Conservation (phyloP, 2,329 filamentous ascomycete genomes). For the Penicillium expansum region DNA sequence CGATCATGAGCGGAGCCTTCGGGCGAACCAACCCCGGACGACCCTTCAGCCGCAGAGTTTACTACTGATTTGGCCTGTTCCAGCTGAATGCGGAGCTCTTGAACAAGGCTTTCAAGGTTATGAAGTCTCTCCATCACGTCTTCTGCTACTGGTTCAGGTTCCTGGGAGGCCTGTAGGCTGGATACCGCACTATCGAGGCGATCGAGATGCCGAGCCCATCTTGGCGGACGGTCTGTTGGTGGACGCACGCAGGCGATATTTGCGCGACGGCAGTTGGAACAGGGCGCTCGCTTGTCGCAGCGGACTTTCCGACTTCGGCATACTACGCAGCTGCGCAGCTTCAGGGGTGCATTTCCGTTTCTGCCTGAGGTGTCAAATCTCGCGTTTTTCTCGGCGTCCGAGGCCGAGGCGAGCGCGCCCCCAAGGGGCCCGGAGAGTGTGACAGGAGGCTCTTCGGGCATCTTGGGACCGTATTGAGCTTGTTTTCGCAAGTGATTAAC, state of each 20-base stretch:
- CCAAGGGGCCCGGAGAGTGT: background rate
- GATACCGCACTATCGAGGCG: constrained; percentile 27
- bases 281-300: constrained; percentile 57
- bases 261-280: constrained; percentile 56
- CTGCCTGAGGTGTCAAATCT: constrained; percentile 3
- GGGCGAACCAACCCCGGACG: constrained; percentile 31
- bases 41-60: constrained; percentile 23
- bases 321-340: constrained; percentile 51
- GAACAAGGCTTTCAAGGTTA: constrained; percentile 53
- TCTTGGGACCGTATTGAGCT: background rate
- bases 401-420: constrained; percentile 10
- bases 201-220: constrained; percentile 55
- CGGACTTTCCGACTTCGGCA: constrained; percentile 58
- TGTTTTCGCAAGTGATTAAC: background rate
- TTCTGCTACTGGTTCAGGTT: constrained; percentile 26
- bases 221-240: constrained; percentile 50
- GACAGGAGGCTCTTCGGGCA: background rate
- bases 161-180: constrained; percentile 12
- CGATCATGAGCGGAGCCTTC: constrained; percentile 18
- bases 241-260: constrained; percentile 54
- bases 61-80: constrained; percentile 41
- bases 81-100: constrained; percentile 50
- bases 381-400: constrained; percentile 14
- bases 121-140: constrained; percentile 52
- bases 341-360: background rate